Conservation (phyloP, 495 filamentous ascomycete genomes). For the Hyphodiscus hymeniophilus region DNA sequence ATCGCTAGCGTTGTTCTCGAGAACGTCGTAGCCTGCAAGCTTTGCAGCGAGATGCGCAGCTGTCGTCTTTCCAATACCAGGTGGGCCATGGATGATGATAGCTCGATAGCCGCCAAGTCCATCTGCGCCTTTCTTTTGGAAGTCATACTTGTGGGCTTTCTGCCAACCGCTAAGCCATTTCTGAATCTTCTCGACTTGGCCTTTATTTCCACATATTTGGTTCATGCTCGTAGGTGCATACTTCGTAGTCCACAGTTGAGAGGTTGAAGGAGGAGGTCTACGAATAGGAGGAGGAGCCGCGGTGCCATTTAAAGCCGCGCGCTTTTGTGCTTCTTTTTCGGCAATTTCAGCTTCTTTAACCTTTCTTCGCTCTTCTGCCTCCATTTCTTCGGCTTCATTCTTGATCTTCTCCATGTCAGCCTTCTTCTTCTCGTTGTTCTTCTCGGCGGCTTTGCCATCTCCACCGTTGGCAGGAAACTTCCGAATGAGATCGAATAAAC, state of each 20-base stretch:
- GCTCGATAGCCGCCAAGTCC: slow-evolving; percentile 71
- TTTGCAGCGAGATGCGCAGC: slow-evolving; percentile 91
- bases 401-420: slow-evolving; percentile 70
- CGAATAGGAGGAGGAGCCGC: slow-evolving; percentile 24
- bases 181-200: slow-evolving; percentile 79
- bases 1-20: slow-evolving; percentile 96
- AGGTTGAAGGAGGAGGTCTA: slow-evolving; percentile 26
- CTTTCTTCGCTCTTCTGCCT: slow-evolving; percentile 51
- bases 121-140: slow-evolving; percentile 73
- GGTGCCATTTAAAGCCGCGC: slow-evolving; percentile 24
- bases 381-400: slow-evolving; percentile 75
- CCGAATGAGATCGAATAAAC: slow-evolving; percentile 80
- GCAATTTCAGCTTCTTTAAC: slow-evolving; percentile 39
- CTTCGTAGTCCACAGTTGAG: slow-evolving; percentile 87
- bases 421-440: slow-evolving; percentile 71
- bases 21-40: slow-evolving; percentile 83
- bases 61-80: slow-evolving; percentile 96
- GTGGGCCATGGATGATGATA: slow-evolving; percentile 88
- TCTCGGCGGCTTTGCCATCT: slow-evolving; percentile 76
- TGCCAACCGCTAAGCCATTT: slow-evolving; percentile 79
- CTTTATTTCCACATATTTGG: slow-evolving; percentile 96
- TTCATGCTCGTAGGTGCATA: slow-evolving; percentile 77
- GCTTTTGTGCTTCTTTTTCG: slow-evolving; percentile 39
- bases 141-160: slow-evolving; percentile 60
- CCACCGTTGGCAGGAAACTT: slow-evolving; percentile 80